phyloP scores from a whole-genome alignment of 2,329 filamentous ascomycete genomes.

The Sarocladium brachiariae region DNA sequence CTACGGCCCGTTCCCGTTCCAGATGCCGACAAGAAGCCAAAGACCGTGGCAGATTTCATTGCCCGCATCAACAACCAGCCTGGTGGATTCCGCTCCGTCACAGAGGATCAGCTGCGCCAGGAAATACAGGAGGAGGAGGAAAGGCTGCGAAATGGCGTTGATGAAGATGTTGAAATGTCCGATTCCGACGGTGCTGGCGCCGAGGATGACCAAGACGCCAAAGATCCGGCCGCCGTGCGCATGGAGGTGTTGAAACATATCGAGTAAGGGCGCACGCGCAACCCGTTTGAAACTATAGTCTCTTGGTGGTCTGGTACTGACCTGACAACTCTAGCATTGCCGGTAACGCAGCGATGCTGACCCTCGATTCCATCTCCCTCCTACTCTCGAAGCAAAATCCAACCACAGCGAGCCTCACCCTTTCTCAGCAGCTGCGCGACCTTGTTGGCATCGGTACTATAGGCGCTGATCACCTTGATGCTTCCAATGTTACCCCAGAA shows the following conservation, averaged over 20 bases:
- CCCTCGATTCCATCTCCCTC: constrained; percentile 77
- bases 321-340: constrained; percentile 22
- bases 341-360: constrained; percentile 55
- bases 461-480: constrained; percentile 57
- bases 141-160: constrained; percentile 29
- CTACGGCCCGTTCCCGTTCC: constrained; percentile 40
- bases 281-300: too few species aligned
- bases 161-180: constrained; percentile 38
- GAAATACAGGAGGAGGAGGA: constrained; percentile 34
- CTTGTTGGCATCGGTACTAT: constrained; percentile 68
- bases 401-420: constrained; percentile 58
- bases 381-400: constrained; percentile 77
- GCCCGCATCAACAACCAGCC: constrained; percentile 70
- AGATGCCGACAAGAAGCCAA: constrained; percentile 42
- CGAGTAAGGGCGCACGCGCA: too few species aligned
- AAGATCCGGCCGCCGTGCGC: constrained; percentile 41
- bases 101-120: constrained; percentile 26
- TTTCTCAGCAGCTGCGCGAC: constrained; percentile 65
- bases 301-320: too few species aligned
- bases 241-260: constrained; percentile 53
- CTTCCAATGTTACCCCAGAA: constrained; percentile 50
- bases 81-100: constrained; percentile 75
- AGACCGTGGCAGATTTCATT: constrained; percentile 67
- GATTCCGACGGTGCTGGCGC: constrained; percentile 41
- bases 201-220: constrained; percentile 33